A percentile compares a stretch with the other conserved stretches of the same genome.
Conservation (phyloP, 208 protist genomes). For the Strigomonas galati region DNA sequence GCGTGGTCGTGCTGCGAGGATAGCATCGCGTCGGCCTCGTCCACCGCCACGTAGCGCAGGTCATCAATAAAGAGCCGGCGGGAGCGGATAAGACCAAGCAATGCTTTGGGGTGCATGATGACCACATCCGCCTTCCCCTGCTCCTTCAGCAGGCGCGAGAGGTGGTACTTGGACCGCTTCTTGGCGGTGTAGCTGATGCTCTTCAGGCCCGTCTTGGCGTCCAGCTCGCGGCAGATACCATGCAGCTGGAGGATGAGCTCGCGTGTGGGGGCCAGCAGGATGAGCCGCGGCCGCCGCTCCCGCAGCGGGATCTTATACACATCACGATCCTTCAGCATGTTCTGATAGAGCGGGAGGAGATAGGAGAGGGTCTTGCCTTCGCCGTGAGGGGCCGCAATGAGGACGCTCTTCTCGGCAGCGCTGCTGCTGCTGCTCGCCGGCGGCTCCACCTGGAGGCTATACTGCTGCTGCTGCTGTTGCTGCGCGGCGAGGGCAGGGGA, state of each 20-base stretch:
- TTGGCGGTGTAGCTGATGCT: constrained; percentile 64
- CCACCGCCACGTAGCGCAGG: constrained; percentile 75
- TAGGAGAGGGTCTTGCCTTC: constrained; percentile 85
- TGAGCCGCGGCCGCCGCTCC: constrained; percentile 77
- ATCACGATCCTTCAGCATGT: constrained; percentile 85
- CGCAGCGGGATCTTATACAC: constrained; percentile 83
- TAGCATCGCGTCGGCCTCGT: constrained; percentile 83
- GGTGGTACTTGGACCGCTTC: constrained; percentile 61
- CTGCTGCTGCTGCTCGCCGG: not conserved
- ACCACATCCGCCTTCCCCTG: constrained; percentile 63
- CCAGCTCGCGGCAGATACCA: constrained; percentile 45
- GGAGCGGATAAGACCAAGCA: constrained; percentile 64
- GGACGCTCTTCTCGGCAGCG: constrained; percentile 35
- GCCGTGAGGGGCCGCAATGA: constrained; percentile 82
- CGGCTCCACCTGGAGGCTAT: no score
- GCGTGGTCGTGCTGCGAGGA: constrained; percentile 78
- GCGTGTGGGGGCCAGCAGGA: constrained; percentile 73
- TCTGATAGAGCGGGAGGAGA: constrained; percentile 80
- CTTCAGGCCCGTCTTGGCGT: constrained; percentile 51
- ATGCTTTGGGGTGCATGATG: constrained; percentile 73
- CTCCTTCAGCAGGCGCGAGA: constrained; percentile 51
- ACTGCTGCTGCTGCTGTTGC: no score
- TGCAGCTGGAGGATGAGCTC: constrained; percentile 76
- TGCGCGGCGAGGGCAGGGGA: not conserved
- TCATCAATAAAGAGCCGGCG: constrained; percentile 85